phyloP scores from a whole-genome alignment of 257 asterid genomes.

The Coffea canephora region DNA sequence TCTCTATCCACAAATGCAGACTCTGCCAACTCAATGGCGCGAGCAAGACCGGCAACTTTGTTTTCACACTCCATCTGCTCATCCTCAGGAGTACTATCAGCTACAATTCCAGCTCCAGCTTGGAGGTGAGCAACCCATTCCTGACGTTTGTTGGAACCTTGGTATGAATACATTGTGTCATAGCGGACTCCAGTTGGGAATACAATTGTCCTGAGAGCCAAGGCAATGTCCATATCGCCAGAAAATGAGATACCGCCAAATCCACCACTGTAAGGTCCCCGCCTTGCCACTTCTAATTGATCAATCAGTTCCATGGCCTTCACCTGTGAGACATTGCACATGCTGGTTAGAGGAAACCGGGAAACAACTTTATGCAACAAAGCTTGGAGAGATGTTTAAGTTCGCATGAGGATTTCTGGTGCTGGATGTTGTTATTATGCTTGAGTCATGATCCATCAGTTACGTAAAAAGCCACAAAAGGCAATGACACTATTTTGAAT shows the following conservation, averaged over 20 bases:
- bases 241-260: conserved; percentile 78
- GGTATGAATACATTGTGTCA: conserved; percentile 72
- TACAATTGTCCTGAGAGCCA: conserved; percentile 71
- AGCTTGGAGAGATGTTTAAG: neutral
- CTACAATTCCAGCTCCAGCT: conserved; percentile 88
- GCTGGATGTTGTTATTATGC: neutral
- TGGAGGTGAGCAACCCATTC: conserved; percentile 94
- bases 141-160: conserved; percentile 36
- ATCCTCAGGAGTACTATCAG: conserved; percentile 75
- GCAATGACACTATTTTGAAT: neutral
- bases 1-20: conserved; percentile 49
- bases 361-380: neutral
- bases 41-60: conserved; percentile 64
- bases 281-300: conserved; percentile 53
- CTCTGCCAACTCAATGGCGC: conserved; percentile 88
- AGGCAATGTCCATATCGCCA: conserved; percentile 82
- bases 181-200: conserved; percentile 50
- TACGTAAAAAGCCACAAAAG: neutral
- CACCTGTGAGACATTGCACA: conserved; percentile 43
- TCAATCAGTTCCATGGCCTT: conserved; percentile 91
- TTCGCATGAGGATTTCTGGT: neutral
- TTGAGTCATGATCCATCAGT: neutral
- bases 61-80: conserved; percentile 80
- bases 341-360: neutral
- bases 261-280: conserved; percentile 95